phyloP scores from a whole-genome alignment of 2,329 filamentous ascomycete species.

The Monilinia fructicola region DNA sequence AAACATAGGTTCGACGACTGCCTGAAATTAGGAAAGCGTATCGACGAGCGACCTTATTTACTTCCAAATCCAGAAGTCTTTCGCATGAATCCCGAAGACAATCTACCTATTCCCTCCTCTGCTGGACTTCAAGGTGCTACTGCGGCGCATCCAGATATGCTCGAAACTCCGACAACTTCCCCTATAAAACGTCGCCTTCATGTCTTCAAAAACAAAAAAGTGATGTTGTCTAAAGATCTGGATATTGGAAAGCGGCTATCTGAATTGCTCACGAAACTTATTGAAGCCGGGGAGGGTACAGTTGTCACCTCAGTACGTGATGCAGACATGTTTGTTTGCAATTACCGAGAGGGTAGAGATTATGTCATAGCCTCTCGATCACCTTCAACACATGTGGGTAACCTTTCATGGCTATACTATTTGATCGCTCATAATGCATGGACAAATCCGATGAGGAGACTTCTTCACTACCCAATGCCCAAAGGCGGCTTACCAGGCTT shows the following conservation, averaged over 20 bases:
- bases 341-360: slow-evolving; percentile 77
- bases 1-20: slow-evolving; percentile 85
- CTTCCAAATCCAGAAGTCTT: slow-evolving; percentile 85
- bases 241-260: slow-evolving; percentile 65
- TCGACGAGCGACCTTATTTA: slow-evolving; percentile 82
- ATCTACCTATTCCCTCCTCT: slow-evolving; percentile 56
- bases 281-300: slow-evolving; percentile 68
- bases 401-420: slow-evolving; percentile 90
- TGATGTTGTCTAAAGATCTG: slow-evolving; percentile 77
- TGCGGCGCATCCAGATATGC: slow-evolving; percentile 48
- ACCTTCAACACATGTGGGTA: slow-evolving; percentile 77
- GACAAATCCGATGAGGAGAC: slow-evolving; percentile 77
- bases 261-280: slow-evolving; percentile 67
- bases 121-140: slow-evolving; percentile 67
- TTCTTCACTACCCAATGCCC: slow-evolving; percentile 88
- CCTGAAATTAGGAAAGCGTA: slow-evolving; percentile 85
- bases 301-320: slow-evolving; percentile 64
- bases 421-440: slow-evolving; percentile 86
- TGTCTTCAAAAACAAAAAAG: slow-evolving; percentile 74
- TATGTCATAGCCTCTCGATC: slow-evolving; percentile 75
- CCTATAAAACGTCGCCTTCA: slow-evolving; percentile 55
- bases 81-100: slow-evolving; percentile 54
- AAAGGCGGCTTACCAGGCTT: slow-evolving; percentile 78
- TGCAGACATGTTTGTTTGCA: slow-evolving; percentile 83
- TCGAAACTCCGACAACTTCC: slow-evolving; percentile 46